Conservation (phyloP, 495 filamentous ascomycete genomes). For the Hypoxylon perforatum region DNA sequence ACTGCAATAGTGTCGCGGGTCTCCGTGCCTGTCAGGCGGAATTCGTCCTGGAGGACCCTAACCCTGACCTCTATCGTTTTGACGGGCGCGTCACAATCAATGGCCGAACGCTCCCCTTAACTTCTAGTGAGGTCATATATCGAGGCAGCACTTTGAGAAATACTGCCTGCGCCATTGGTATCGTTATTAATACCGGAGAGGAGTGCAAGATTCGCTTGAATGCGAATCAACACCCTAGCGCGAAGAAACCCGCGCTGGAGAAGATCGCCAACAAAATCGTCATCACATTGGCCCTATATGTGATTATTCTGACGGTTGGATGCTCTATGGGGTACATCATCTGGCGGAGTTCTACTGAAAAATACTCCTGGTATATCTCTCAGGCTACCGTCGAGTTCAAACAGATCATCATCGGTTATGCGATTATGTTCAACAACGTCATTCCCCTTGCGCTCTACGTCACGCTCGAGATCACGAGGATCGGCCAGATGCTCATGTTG, state of each 20-base stretch:
- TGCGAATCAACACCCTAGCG: conserved; percentile 86
- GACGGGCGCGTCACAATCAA: conserved; percentile 77
- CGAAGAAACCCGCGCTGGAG: conserved; percentile 85
- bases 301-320: conserved; percentile 76
- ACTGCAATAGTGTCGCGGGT: conserved; percentile 69
- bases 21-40: conserved; percentile 60
- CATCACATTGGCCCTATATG: conserved; percentile 78
- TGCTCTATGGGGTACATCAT: conserved; percentile 82
- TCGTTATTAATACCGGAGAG: conserved; percentile 90
- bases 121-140: conserved; percentile 83
- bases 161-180: conserved; percentile 72
- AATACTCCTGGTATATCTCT: conserved; percentile 76
- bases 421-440: conserved; percentile 92
- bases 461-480: conserved; percentile 88
- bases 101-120: conserved; percentile 75
- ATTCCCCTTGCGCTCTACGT: conserved; percentile 91
- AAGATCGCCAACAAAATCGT: conserved; percentile 83
- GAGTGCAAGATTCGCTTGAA: conserved; percentile 95
- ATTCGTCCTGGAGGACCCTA: conserved; percentile 84
- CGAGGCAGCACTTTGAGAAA: conserved; percentile 87
- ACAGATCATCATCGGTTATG: conserved; percentile 84
- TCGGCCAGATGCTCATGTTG: conserved; percentile 81
- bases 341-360: conserved; percentile 73
- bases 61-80: conserved; percentile 87
- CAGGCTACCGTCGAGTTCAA: conserved; percentile 76